Conservation (phyloP, 441 rosid species). For the Erodium texanum region DNA sequence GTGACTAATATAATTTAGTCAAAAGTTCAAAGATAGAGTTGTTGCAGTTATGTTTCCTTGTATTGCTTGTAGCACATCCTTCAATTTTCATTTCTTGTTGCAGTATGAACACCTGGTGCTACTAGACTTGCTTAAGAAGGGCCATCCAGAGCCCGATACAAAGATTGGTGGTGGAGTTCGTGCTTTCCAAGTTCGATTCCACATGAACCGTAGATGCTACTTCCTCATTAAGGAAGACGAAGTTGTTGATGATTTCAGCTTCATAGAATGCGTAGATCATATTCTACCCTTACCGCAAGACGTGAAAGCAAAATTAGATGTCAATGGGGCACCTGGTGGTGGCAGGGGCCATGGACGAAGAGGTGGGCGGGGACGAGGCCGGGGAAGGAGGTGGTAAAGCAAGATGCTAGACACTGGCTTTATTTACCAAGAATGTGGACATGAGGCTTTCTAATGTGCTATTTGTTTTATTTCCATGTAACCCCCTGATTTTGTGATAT, state of each 20-base stretch:
- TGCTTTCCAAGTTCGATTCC: slow-evolving; percentile 56
- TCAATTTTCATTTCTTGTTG: slow-evolving; percentile 7
- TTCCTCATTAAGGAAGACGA: slow-evolving; percentile 66
- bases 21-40: background rate
- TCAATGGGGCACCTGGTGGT: slow-evolving; percentile 34
- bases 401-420: background rate
- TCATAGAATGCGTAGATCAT: slow-evolving; percentile 77
- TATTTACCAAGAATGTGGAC: background rate
- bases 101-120: slow-evolving; percentile 72
- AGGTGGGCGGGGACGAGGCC: slow-evolving; percentile 17
- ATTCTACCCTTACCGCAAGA: slow-evolving; percentile 74
- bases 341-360: slow-evolving; percentile 33
- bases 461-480: background rate
- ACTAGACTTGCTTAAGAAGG: slow-evolving; percentile 65
- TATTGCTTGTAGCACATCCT: background rate
- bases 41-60: background rate
- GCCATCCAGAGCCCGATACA: slow-evolving; percentile 29
- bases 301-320: slow-evolving; percentile 44
- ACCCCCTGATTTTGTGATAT: background rate
- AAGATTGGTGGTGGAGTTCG: slow-evolving; percentile 66
- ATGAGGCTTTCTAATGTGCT: background rate
- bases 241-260: slow-evolving; percentile 76
- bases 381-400: slow-evolving; percentile 17
- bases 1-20: background rate
- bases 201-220: slow-evolving; percentile 73